phyloP scores from a whole-genome alignment of 2,329 filamentous ascomycete species.

The Penicillium sclerotigenum region DNA sequence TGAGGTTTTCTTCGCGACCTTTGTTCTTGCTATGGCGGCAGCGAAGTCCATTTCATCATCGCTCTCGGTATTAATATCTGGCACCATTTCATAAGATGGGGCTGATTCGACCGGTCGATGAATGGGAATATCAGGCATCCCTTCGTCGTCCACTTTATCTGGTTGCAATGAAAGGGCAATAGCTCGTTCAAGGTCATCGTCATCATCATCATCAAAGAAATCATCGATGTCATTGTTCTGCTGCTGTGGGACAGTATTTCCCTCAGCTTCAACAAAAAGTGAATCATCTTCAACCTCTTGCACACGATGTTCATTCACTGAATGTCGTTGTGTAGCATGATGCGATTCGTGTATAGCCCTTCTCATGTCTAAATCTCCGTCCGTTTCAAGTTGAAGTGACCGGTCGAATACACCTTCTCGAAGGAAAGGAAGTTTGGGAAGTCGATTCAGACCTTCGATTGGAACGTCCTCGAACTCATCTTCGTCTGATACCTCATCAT shows the following conservation, averaged over 20 bases:
- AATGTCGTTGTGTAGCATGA: neutral
- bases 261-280: constrained; percentile 54
- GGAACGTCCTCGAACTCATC: constrained; percentile 90
- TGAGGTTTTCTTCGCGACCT: constrained; percentile 53
- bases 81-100: constrained; percentile 20
- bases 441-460: constrained; percentile 80
- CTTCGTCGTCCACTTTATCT: constrained; percentile 41
- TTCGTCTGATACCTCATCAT: constrained; percentile 62
- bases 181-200: constrained; percentile 73
- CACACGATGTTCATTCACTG: neutral
- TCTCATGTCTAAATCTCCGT: constrained; percentile 44
- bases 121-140: constrained; percentile 34
- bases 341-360: constrained; percentile 48
- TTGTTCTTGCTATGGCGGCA: constrained; percentile 69
- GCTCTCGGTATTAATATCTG: constrained; percentile 48
- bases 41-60: constrained; percentile 77
- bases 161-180: constrained; percentile 77
- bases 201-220: constrained; percentile 63
- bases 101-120: constrained; percentile 49
- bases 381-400: constrained; percentile 30
- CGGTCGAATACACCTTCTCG: constrained; percentile 38
- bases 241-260: constrained; percentile 30
- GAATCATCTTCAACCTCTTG: constrained; percentile 48
- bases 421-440: constrained; percentile 61
- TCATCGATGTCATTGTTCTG: constrained; percentile 45